Conservation (phyloP, 768 basidiomycete genomes). For the Lentinula guzmanii region DNA sequence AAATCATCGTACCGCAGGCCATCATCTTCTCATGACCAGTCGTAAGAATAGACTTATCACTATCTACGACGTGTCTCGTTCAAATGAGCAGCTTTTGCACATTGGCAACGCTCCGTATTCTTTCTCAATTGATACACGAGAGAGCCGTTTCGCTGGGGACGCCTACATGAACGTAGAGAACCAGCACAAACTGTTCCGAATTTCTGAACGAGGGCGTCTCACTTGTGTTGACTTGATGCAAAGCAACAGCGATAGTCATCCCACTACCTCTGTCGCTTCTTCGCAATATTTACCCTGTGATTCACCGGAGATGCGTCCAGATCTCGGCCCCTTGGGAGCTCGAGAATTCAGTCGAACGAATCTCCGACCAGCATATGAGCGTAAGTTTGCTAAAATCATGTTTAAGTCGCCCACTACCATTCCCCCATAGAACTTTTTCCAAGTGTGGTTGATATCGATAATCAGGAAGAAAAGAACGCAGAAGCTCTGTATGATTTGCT, state of each 20-base stretch:
- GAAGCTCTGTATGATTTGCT: conserved; percentile 41
- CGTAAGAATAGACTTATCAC: conserved; percentile 52
- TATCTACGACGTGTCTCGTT: conserved; percentile 54
- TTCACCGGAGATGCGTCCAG: conserved; percentile 16
- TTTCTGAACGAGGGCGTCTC: conserved; percentile 43
- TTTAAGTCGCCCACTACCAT: background rate
- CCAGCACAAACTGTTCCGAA: conserved; percentile 27
- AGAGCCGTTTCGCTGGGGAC: conserved; percentile 17
- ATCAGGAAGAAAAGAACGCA: conserved; percentile 27
- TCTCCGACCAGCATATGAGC: conserved; percentile 45
- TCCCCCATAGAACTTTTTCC: background rate
- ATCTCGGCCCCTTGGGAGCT: conserved; percentile 38
- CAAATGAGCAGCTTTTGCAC: conserved; percentile 35
- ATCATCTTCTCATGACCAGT: conserved; percentile 54
- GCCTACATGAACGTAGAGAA: conserved; percentile 21
- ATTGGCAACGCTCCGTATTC: conserved; percentile 38
- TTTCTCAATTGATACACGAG: conserved; percentile 4
- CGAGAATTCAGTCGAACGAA: conserved; percentile 42
- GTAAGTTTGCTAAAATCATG: conserved; percentile 29
- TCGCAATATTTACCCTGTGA: conserved; percentile 6
- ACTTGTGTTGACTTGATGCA: conserved; percentile 32
- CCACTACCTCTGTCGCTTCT: background rate
- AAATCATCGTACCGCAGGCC: conserved; percentile 24
- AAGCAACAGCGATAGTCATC: conserved; percentile 8
- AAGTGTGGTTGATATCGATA: conserved; percentile 14